Percentiles rank a stretch among this genome's conserved stretches.
Conservation (phyloP, 2,329 filamentous ascomycete species). For the Colletotrichum brevisporum region DNA sequence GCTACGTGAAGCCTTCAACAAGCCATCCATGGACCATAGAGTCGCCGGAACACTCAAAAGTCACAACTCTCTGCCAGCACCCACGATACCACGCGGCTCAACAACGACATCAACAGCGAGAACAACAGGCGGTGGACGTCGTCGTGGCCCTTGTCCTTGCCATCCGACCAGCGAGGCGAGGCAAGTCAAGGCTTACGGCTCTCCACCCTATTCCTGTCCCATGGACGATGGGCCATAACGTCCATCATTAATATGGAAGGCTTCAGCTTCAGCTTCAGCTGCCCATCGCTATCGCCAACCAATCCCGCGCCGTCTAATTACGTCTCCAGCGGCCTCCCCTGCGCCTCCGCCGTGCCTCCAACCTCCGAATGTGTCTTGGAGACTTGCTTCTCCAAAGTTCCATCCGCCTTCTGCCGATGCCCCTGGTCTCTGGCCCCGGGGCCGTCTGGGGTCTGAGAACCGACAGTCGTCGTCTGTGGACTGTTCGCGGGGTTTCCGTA, state of each 20-base stretch:
- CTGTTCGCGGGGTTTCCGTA: neutral
- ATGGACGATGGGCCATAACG: no score
- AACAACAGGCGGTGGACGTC: constrained; percentile 8
- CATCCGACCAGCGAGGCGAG: neutral
- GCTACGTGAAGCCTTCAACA: no score
- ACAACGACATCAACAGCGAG: neutral
- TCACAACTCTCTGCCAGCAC: no score
- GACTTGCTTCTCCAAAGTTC: constrained; percentile 14
- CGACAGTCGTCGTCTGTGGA: constrained; percentile 6
- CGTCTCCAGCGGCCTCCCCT: constrained; percentile 1
- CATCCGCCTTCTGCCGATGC: neutral
- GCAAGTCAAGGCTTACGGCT: no score
- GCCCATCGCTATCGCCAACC: constrained; percentile 16
- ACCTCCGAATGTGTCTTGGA: constrained; percentile 6
- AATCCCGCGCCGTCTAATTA: constrained; percentile 22
- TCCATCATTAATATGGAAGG: no score
- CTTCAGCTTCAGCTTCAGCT: constrained; percentile 1
- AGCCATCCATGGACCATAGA: no score
- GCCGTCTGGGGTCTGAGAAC: neutral
- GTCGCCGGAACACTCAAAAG: no score
- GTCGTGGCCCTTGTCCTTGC: constrained; percentile 2
- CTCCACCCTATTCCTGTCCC: no score
- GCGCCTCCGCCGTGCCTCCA: neutral
- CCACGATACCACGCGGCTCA: neutral
- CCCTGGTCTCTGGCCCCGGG: neutral